These are phyloP conservation scores for Ophiosphaerella herpotricha DNA, from an alignment of 2,329 filamentous ascomycete species.

Conservation along the genomic window DNA sequence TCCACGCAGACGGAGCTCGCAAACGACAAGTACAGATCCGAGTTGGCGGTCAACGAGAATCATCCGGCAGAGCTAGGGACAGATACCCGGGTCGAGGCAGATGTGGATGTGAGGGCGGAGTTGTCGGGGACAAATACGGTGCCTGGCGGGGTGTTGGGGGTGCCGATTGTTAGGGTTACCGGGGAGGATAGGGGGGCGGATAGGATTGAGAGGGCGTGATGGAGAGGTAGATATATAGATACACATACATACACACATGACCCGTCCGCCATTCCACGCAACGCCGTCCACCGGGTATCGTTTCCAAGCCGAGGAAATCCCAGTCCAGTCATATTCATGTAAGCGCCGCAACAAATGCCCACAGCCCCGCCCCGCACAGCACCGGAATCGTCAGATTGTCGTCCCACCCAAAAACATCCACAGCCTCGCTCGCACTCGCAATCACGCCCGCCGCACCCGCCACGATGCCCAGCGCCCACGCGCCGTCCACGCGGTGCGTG, in stretches of 20 bases:
- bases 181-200: slow-evolving; percentile 20
- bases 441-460: slow-evolving; percentile 87
- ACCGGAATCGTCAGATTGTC: slow-evolving; percentile 97
- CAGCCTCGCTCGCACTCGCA: slow-evolving; percentile 84
- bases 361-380: slow-evolving; percentile 84
- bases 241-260: too few species aligned
- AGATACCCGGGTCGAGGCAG: slow-evolving; percentile 17
- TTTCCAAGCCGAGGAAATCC: neutral
- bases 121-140: slow-evolving; percentile 20
- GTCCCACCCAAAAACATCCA: slow-evolving; percentile 92
- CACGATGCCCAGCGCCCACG: slow-evolving; percentile 78
- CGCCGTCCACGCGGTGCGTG: slow-evolving; percentile 63
- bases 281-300: neutral
- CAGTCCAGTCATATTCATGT: slow-evolving; percentile 45
- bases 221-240: too few species aligned
- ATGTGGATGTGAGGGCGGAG: slow-evolving; percentile 16
- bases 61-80: slow-evolving; percentile 21
- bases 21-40: slow-evolving; percentile 13
- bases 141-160: slow-evolving; percentile 15
- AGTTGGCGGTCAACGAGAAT: slow-evolving; percentile 21
- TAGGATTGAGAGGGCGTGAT: too few species aligned
- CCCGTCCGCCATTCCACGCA: too few species aligned
- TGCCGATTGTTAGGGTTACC: slow-evolving; percentile 24
- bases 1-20: slow-evolving; percentile 1
- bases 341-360: slow-evolving; percentile 89